phyloP scores from a whole-genome alignment of 225 moss, liverwort and hornwort species.

The Antitrichia curtipendula region DNA sequence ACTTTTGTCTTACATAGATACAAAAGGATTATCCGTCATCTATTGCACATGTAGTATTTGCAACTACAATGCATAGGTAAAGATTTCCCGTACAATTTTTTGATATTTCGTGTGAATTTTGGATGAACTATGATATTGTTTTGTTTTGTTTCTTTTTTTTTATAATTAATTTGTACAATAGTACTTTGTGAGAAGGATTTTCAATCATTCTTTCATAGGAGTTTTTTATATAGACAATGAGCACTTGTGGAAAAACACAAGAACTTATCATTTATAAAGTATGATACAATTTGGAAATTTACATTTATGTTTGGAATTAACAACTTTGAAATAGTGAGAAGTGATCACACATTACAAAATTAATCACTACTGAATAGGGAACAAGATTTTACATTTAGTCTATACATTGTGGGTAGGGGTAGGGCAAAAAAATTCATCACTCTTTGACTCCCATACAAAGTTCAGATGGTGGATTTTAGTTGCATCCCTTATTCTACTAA shows the following conservation, averaged over 20 bases:
- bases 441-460: fast-evolving
- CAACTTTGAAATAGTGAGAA: no score
- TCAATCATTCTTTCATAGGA: fast-evolving
- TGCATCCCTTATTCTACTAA: fast-evolving
- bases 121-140: fast-evolving
- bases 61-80: fast-evolving
- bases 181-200: not conserved
- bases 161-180: not conserved
- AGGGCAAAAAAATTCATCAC: no score
- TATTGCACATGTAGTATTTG: fast-evolving
- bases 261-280: not conserved
- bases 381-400: no score
- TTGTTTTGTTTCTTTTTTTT: not conserved
- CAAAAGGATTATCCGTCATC: fast-evolving
- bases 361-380: no score
- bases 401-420: fast-evolving
- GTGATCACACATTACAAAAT: not conserved
- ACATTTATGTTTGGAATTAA: not conserved
- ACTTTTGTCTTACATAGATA: not conserved
- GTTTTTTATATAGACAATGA: fast-evolving
- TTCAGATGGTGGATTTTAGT: not conserved
- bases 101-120: not conserved
- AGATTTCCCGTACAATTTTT: fast-evolving
- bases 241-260: not conserved
- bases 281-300: not conserved